These are phyloP conservation scores for Pterocarpus santalinus DNA, from an alignment of 306 rosid species.

Conservation along the genomic window DNA sequence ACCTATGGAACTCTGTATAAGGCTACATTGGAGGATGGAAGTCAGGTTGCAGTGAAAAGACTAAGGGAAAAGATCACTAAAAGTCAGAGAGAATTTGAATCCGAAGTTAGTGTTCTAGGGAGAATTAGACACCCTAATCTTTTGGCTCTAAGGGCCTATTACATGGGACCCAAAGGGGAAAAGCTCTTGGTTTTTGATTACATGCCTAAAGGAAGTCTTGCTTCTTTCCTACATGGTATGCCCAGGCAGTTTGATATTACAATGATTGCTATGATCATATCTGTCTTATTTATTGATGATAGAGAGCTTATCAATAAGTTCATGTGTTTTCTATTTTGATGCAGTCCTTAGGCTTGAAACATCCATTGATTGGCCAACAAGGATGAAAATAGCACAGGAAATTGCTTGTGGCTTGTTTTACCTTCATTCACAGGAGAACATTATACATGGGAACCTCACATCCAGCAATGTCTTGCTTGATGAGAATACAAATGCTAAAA, in stretches of 20 bases:
- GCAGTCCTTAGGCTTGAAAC: conserved; percentile 76
- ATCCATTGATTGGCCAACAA: conserved; percentile 72
- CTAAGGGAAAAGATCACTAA: conserved; percentile 82
- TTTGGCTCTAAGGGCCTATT: conserved; percentile 75
- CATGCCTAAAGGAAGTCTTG: conserved; percentile 75
- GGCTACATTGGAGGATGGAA: conserved; percentile 84
- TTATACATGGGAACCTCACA: conserved; percentile 83
- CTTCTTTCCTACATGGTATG: conserved; percentile 76
- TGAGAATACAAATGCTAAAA: conserved; percentile 58
- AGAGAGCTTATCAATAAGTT: not conserved
- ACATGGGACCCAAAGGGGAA: conserved; percentile 82
- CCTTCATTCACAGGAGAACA: conserved; percentile 73
- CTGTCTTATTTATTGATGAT: not conserved
- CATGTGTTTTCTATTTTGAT: conserved; percentile 10
- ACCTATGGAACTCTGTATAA: conserved; percentile 84
- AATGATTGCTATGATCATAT: not conserved
- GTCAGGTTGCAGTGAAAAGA: conserved; percentile 86
- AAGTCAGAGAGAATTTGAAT: conserved; percentile 75
- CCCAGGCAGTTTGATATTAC: not conserved
- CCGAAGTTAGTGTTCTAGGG: conserved; percentile 70
- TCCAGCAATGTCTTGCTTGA: conserved; percentile 77
- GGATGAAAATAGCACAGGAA: conserved; percentile 77
- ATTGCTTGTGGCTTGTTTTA: conserved; percentile 64
- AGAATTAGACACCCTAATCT: conserved; percentile 79
- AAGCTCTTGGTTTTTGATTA: conserved; percentile 83